Evolutionary conservation across 805 yeast genomes (phyloP), one percentile per base, ranked within the genome.

Genomic region (Ogataea populi-albae): DNA sequence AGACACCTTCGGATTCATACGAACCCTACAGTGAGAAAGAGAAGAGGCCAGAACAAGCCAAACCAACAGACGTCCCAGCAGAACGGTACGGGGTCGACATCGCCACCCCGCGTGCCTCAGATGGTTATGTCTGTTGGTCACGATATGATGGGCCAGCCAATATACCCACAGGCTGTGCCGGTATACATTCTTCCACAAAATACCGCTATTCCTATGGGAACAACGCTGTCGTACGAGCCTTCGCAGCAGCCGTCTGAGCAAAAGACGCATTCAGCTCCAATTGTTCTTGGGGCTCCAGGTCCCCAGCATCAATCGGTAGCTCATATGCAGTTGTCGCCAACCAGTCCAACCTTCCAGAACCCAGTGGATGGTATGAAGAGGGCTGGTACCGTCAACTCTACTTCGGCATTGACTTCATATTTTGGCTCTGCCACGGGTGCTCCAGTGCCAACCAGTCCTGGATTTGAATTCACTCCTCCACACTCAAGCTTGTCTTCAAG

Each of bases 1-100:
- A 69, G 96, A 47, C 96, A 87, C 62, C 69, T 83, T 32, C 67
- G 95, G 45, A 88, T 84, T 35, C 96, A 87, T 62, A 70, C 76
- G 15, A 79, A 77, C 47, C 81, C 78, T 22, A 64, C 77, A 36
- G 75, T 83, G 20, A 54, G 80, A 37, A 71, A 81, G 55, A 78
- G 82, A 50, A 41, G 61, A 24, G 52, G 52, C n/a, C 59, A 54
- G 23, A 50, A 50, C 36, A 49, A 42, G 37, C n/a, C n/a, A n/a
- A n/a, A n/a, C n/a, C 45, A 36, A 14, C 26, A 49, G 30, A 34
- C 29, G 21, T 42, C 27, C 24, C 46, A 30, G 34, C 36, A 9
- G 10, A 9, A 22, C 23, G 11, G 23, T 11, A 15, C 19, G 11
- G 21, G n/a, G 9, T n/a, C 24, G 25, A 12, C 34, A 9, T 30